These are phyloP conservation scores for Ceratocystis harringtonii DNA, from an alignment of 2,329 filamentous ascomycete genomes.

Conservation along the genomic window DNA sequence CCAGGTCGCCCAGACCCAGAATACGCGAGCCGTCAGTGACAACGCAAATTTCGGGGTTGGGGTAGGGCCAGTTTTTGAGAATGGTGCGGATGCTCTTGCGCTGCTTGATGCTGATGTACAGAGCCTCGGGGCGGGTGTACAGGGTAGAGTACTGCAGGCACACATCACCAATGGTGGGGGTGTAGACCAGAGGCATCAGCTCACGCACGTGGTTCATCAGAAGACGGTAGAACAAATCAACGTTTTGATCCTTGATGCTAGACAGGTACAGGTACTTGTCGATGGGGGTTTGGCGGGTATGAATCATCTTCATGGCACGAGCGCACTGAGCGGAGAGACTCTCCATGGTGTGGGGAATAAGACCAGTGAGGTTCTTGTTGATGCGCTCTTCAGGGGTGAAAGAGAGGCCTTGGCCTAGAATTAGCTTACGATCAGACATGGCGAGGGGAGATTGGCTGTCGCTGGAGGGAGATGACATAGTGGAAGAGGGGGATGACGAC, in stretches of 20 bases:
- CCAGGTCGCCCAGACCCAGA: constrained; percentile 83
- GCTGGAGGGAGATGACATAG: constrained; percentile 1
- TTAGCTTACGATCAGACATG: constrained; percentile 14
- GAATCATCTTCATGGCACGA: constrained; percentile 60
- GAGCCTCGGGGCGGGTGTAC: constrained; percentile 84
- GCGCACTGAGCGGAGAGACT: constrained; percentile 44
- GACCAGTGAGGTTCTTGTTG: constrained; percentile 48
- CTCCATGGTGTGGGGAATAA: constrained; percentile 50
- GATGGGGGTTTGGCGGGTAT: constrained; percentile 51
- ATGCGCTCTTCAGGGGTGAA: constrained; percentile 50
- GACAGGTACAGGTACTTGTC: constrained; percentile 79
- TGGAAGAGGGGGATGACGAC: neutral
- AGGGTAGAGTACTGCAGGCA: constrained; percentile 93
- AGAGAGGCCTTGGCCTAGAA: constrained; percentile 36
- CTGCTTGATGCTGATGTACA: constrained; percentile 94
- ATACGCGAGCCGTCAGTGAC: constrained; percentile 92
- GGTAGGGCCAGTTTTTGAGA: constrained; percentile 82
- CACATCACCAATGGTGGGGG: constrained; percentile 84
- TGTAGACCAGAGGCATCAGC: constrained; percentile 74
- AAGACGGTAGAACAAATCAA: constrained; percentile 70
- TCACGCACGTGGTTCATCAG: constrained; percentile 64
- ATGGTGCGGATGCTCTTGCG: constrained; percentile 78
- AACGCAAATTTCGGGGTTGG: constrained; percentile 85
- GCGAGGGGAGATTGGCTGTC: constrained; percentile 3
- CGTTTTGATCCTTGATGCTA: constrained; percentile 57